Evolutionary conservation across 768 basidiomycete species (phyloP).

Genomic region (Suillus spraguei): DNA sequence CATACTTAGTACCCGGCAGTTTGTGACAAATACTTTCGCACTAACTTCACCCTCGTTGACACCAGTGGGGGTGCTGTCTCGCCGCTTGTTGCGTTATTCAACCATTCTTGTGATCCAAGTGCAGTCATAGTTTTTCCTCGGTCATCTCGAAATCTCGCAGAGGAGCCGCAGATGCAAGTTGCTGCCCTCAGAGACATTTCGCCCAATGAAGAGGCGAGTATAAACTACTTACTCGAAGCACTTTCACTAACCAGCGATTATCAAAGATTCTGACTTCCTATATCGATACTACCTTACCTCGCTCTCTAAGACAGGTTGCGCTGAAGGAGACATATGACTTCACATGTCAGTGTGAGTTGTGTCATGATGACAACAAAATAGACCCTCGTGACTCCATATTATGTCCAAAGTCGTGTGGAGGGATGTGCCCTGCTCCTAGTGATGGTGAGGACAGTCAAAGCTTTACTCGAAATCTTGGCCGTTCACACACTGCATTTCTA

Average conservation of each 20-base stretch:
- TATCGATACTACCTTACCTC: slow-evolving; percentile 80
- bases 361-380: slow-evolving; percentile 34
- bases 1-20: slow-evolving; percentile 46
- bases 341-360: slow-evolving; percentile 67
- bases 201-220: slow-evolving; percentile 68
- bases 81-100: slow-evolving; percentile 77
- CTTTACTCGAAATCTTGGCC: neutral
- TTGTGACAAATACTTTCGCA: slow-evolving; percentile 90
- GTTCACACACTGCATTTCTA: neutral
- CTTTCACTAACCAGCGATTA: slow-evolving; percentile 1
- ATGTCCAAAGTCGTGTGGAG: slow-evolving; percentile 74
- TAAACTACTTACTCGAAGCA: neutral
- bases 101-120: slow-evolving; percentile 89
- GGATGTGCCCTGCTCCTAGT: slow-evolving; percentile 57
- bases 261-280: slow-evolving; percentile 79
- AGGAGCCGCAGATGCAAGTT: slow-evolving; percentile 72
- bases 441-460: slow-evolving; percentile 47
- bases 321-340: slow-evolving; percentile 81
- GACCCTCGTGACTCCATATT: slow-evolving; percentile 72
- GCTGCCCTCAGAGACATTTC: slow-evolving; percentile 68
- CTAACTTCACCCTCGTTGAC: slow-evolving; percentile 76
- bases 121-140: slow-evolving; percentile 91
- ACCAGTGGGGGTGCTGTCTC: slow-evolving; percentile 85
- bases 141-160: slow-evolving; percentile 33
- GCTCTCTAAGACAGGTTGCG: slow-evolving; percentile 49